A percentile compares a stretch with the other conserved stretches of the same genome.
phyloP scores from a whole-genome alignment of 805 yeast genomes.

The Sugiyamaella floridensis region DNA sequence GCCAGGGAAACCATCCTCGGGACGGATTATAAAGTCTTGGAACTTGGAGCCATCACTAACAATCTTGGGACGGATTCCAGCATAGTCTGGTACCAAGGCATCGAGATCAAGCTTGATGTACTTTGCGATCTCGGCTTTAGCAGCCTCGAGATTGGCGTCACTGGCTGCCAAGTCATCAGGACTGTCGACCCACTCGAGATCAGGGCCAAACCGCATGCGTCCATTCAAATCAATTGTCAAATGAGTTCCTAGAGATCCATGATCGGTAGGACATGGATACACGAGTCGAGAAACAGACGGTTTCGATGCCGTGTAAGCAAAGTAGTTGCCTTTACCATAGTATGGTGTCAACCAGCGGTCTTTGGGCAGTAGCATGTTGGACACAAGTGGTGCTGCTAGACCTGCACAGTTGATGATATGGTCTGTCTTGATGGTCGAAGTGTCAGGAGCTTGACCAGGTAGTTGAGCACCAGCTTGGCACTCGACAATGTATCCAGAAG shows the following conservation, averaged over 20 bases:
- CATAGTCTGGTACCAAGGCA: slow-evolving; percentile 58
- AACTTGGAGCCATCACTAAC: slow-evolving; percentile 42
- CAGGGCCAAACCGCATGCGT: slow-evolving; percentile 79
- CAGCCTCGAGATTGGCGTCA: slow-evolving; percentile 42
- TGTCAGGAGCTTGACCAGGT: slow-evolving; percentile 17
- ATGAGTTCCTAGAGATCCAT: slow-evolving; percentile 79
- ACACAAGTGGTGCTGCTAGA: slow-evolving; percentile 59
- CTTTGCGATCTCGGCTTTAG: slow-evolving; percentile 49
- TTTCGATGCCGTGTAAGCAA: slow-evolving; percentile 42
- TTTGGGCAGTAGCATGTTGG: slow-evolving; percentile 61
- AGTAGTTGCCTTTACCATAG: slow-evolving; percentile 85
- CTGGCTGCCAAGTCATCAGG: slow-evolving; percentile 28
- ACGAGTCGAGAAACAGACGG: slow-evolving; percentile 52
- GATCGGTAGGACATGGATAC: slow-evolving; percentile 75
- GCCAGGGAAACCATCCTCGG: slow-evolving; percentile 68
- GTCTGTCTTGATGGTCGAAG: slow-evolving; percentile 35
- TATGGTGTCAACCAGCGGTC: slow-evolving; percentile 51
- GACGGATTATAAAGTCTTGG: slow-evolving; percentile 66
- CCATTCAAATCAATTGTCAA: slow-evolving; percentile 79
- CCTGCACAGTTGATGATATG: slow-evolving; percentile 77
- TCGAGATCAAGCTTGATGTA: slow-evolving; percentile 55
- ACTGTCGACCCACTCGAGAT: slow-evolving; percentile 64
- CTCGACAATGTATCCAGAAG: slow-evolving; percentile 19
- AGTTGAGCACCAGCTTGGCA: slow-evolving; percentile 8
- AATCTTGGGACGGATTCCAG: slow-evolving; percentile 82